A percentile compares a stretch with the other conserved stretches of the same genome.
Conservation (phyloP, 352 stramenopile genomes). For the Halophytophthora batemanensis region DNA sequence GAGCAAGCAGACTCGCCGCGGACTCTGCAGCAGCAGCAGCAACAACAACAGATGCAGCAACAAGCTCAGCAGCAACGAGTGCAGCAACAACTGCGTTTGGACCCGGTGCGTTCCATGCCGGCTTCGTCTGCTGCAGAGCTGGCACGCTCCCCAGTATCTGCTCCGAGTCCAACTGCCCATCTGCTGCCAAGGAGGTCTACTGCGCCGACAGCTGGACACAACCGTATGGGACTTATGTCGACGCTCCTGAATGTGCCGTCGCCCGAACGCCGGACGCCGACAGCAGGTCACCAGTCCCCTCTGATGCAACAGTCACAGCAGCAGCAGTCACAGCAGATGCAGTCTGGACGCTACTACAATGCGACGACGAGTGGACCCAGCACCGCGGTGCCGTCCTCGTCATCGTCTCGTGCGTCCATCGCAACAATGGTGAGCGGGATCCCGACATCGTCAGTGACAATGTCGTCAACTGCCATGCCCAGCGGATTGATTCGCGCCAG, state of each 20-base stretch:
- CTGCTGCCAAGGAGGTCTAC: slow-evolving; percentile 42
- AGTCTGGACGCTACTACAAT: slow-evolving; percentile 37
- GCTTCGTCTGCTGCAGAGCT: slow-evolving; percentile 21
- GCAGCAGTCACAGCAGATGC: slow-evolving; percentile 29
- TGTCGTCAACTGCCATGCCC: slow-evolving; percentile 18
- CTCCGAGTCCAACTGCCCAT: slow-evolving; percentile 54
- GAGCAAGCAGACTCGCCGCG: slow-evolving; percentile 35
- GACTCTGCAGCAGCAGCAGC: slow-evolving; percentile 16
- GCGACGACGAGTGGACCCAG: slow-evolving; percentile 18
- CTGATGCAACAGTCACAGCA: slow-evolving; percentile 42
- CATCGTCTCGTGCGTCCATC: slow-evolving; percentile 16
- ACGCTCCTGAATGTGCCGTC: slow-evolving; percentile 75
- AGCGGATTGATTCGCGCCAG: slow-evolving; percentile 19
- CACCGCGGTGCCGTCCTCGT: slow-evolving; percentile 2
- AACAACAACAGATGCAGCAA: slow-evolving; percentile 18
- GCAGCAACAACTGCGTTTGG: slow-evolving; percentile 23
- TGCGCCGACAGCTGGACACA: slow-evolving; percentile 19
- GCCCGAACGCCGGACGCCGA: slow-evolving; percentile 44
- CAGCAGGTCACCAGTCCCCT: slow-evolving; percentile 36
- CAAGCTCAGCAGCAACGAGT: slow-evolving; percentile 13
- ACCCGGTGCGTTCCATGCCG: slow-evolving; percentile 20
- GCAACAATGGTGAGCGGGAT: slow-evolving; percentile 29
- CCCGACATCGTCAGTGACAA: slow-evolving; percentile 17
- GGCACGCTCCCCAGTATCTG: slow-evolving; percentile 20
- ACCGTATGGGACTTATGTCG: slow-evolving; percentile 73